Base-by-base conservation (phyloP, 2,329 filamentous ascomycete genomes). In the Penicillium hordei region DNA sequence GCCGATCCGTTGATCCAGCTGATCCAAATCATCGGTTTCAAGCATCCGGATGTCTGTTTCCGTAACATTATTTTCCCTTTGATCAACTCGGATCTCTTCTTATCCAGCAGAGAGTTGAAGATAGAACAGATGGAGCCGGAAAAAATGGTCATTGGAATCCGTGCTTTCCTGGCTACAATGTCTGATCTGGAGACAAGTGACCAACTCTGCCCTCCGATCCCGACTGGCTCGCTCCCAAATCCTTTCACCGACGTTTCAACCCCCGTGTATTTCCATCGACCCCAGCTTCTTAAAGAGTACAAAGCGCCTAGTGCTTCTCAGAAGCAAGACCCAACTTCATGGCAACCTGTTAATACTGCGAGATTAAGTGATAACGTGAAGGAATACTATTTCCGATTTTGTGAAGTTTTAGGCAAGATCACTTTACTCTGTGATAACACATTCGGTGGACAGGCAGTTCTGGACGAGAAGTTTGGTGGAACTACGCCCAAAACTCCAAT, bases 381-480 rank as follows among this genome's bases (percentile, higher is more conserved):
- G 68, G 90, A 94, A 43, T 94, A 91, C 70, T 97, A 97, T 73
- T 82, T 88, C 53, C 89, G 89, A 52, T 99, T 99, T 67, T 97
- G 93, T 71, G 91, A 96, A 72, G 93, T 99, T 25, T 79, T 99
- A 8, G 94, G 93, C 27, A 95, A 96, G 72, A 95, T 99, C 55
- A 96, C 93, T 2, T 89, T 97, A 44, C 88, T 97, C 34, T 99
- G 94, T 75, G 94, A 99, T 73, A 94, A 96, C 67, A 90, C 93
- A 0, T 99, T 99, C 77, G 95, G 94, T 51, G 94, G 94, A 0
- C 94, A 99, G 77, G 94, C 93, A 33, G 91, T 91, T 0, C 76
- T 97, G 48, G 94, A 99, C 69, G 95, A 99, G 74, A 97, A 97
- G 70, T 96, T 97, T 71, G 90, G 85, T 60, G 87, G 89, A 45